Evolutionary conservation across 208 protist species (phyloP), one percentile per base, ranked within the genome.

Genomic region (Leishmania braziliensis): DNA sequence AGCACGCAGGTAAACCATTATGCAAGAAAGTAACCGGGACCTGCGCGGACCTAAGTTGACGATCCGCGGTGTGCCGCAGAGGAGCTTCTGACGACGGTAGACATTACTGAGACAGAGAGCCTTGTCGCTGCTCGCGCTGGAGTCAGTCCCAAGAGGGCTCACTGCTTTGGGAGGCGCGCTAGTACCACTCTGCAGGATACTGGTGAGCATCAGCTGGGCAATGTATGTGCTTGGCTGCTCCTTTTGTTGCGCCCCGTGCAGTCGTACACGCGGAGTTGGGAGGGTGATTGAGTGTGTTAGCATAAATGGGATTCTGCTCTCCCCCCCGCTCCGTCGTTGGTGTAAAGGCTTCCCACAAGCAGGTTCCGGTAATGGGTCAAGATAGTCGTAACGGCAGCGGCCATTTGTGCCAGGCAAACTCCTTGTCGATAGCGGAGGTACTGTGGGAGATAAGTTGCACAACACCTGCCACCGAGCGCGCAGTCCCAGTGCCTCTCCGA

Each of bases 361-460:
- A 78, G 56, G 48, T 77, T 33, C 23, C 29, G 77, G 77, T 81
- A 81, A 62, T 77, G 77, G 53, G 73, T 65, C 26, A 54, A 39
- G 33, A 58, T 33, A 71, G 62, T 65, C 56, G 66, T 62, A 81
- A 48, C 77, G 77, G 60, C 70, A 81, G 56, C 77, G 75, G 82
- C 75, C 81, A 29, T 75, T 23, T 10, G 71, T 20, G 36, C 62
- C 77, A 68, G 33, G 74, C 68, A 29, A 85, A 70, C 3, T 10
- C 75, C 0, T 26, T 26, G 60, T 18, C 23, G n/a, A 66, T 18
- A 66, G 10, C 60, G 5, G 60, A 36, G 60, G 60, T 18, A 5
- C 16, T 18, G 14, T 56, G 36, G 36, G 36, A 39, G 36, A 56
- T 18, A 20, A 56, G 53, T 3, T 18, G 20, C 53, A 56, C 53